Evolutionary conservation across 1,284 basidiomycete genomes (phyloP), one percentile per base, ranked within the genome.

Genomic region (Pterula multifida): DNA sequence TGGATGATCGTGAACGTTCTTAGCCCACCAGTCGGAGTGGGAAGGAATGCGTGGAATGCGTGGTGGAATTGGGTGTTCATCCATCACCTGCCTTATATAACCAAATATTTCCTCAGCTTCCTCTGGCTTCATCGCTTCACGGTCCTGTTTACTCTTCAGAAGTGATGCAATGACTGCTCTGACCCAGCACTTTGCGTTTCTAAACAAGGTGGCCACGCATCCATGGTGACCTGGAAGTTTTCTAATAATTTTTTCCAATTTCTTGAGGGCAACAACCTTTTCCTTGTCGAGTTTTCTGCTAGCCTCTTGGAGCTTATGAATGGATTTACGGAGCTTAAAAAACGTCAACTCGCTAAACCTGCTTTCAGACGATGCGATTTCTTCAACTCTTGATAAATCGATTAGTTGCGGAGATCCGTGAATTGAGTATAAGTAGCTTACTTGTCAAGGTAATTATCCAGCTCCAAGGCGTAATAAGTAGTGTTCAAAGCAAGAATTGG

Each of bases 401-500:
- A 15, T 17, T 12, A 23, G 46, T 28, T n/a, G n/a, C n/a, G n/a
- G n/a, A n/a, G n/a, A n/a, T n/a, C n/a, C n/a, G n/a, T n/a, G n/a
- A n/a, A n/a, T n/a, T n/a, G n/a, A n/a, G n/a, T n/a, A n/a, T n/a
- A n/a, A n/a, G n/a, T n/a, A 12, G 58, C 70, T 19, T 56, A 77
- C 76, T 60, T 64, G 51, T 74, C 61, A 11, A 80, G 64, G 54
- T 79, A 78, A 4, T 60, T 62, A 48, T 70, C 68, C 25, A 79
- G 65, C 53, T 76, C 70, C 36, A 68, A 60, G 1, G 76, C 63
- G 53, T 90, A 90, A 57, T 85, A 77, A 1, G 84, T 86, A 3
- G 85, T 81, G 62, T 91, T 89, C 57, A 92, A 64, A 0, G 87
- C 88, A 3, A 81, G 65, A 6, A 79, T 60, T 42, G 83, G 63